Evolutionary conservation across 192 early-diverging fungal species (phyloP).

Genomic region (Chytriomyces sp.): DNA sequence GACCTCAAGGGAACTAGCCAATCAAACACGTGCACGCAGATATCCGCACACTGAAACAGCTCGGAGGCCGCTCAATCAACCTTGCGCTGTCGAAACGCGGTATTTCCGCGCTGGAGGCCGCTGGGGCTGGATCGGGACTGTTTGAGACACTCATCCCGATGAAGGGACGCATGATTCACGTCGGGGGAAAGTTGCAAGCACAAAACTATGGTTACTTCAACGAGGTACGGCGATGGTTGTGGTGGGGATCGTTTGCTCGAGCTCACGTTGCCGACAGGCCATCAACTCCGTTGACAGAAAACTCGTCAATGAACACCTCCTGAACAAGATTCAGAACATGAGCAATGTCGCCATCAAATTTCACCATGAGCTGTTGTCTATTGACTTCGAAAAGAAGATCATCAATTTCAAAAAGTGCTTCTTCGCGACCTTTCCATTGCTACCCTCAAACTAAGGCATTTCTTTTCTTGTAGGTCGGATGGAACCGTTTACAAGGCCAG

Average conservation of each 20-base stretch:
- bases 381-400: constrained; percentile 72
- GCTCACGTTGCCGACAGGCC: constrained; percentile 51
- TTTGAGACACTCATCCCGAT: constrained; percentile 76
- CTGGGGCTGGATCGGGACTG: constrained; percentile 70
- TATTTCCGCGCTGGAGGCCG: constrained; percentile 73
- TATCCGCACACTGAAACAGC: constrained; percentile 34
- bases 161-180: constrained; percentile 91
- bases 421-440: not conserved
- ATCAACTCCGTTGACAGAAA: constrained; percentile 94
- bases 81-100: constrained; percentile 88
- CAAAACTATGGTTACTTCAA: constrained; percentile 89
- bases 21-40: constrained; percentile 23
- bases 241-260: constrained; percentile 4
- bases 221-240: constrained; percentile 52
- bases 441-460: not conserved
- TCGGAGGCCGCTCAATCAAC: constrained; percentile 81
- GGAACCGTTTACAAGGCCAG: constrained; percentile 81
- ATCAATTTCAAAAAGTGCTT: constrained; percentile 51
- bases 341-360: constrained; percentile 77
- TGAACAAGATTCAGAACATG: constrained; percentile 70
- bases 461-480: constrained; percentile 5
- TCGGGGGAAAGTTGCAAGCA: constrained; percentile 66
- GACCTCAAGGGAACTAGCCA: not conserved
- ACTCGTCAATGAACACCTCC: constrained; percentile 76
- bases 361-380: constrained; percentile 64